These are phyloP conservation scores for Candida namnaoensis DNA, from an alignment of 805 yeast species.

Conservation along the genomic window DNA sequence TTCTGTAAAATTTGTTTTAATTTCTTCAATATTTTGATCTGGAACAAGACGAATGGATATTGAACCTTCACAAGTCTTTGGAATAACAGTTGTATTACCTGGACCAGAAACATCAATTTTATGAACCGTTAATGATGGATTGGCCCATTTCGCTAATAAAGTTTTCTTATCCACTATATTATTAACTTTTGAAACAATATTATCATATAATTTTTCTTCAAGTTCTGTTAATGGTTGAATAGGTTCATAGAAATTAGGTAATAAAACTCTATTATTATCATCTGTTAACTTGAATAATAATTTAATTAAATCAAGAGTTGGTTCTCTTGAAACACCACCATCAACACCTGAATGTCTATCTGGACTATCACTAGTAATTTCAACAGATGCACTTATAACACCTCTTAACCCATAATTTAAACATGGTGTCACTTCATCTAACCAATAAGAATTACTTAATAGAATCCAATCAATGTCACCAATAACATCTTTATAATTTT, in stretches of 20 bases:
- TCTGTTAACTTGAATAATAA: constrained; percentile 55
- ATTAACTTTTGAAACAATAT: constrained; percentile 38
- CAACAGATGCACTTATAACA: constrained; percentile 71
- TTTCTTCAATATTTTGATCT: constrained; percentile 58
- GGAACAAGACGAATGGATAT: constrained; percentile 87
- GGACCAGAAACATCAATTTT: constrained; percentile 85
- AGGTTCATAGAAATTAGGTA: constrained; percentile 70
- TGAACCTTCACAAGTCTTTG: constrained; percentile 68
- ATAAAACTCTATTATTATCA: constrained; percentile 43
- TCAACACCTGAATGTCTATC: constrained; percentile 96
- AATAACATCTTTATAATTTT: constrained; percentile 38
- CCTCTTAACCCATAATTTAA: constrained; percentile 93
- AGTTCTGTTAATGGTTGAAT: constrained; percentile 45
- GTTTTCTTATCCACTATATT: constrained; percentile 32
- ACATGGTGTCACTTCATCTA: constrained; percentile 83
- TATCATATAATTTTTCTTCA: constrained; percentile 56
- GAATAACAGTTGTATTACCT: constrained; percentile 81
- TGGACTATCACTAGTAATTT: constrained; percentile 63
- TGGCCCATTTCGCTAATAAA: constrained; percentile 76
- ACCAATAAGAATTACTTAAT: constrained; percentile 89
- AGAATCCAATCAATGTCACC: constrained; percentile 83
- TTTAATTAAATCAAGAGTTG: constrained; percentile 77
- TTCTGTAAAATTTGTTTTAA: constrained; percentile 40
- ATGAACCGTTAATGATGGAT: constrained; percentile 85
- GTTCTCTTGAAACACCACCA: constrained; percentile 87